phyloP scores from a whole-genome alignment of 1,284 basidiomycete genomes.

The Farysia itapuensis region DNA sequence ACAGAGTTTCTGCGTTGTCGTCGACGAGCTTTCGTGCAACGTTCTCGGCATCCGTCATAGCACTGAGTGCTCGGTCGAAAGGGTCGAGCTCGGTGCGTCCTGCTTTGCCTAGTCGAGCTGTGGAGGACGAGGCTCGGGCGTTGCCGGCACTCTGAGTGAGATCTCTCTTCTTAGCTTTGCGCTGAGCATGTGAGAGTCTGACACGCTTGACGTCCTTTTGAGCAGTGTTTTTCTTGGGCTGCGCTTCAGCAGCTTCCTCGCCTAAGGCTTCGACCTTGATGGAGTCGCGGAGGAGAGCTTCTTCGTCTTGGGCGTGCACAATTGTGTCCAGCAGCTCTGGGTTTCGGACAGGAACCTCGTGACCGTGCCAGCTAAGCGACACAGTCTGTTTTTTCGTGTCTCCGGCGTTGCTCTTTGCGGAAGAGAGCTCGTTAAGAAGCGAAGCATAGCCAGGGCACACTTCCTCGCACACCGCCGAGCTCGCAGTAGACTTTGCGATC shows the following conservation, averaged over 20 bases:
- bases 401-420: constrained; percentile 53
- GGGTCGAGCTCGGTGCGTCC: constrained; percentile 50
- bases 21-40: constrained; percentile 51
- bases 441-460: constrained; percentile 71
- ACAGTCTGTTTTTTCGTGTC: constrained; percentile 62
- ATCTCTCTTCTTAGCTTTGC: constrained; percentile 53
- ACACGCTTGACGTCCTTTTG: constrained; percentile 22
- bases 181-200: constrained; percentile 51
- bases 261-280: constrained; percentile 44
- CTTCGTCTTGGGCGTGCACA: constrained; percentile 77
- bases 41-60: constrained; percentile 54
- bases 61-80: constrained; percentile 54
- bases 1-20: constrained; percentile 54
- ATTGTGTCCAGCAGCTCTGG: constrained; percentile 88
- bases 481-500: constrained; percentile 70
- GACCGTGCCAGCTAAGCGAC: constrained; percentile 76
- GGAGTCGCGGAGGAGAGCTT: constrained; percentile 61
- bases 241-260: constrained; percentile 4
- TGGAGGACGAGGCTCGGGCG: constrained; percentile 10
- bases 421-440: constrained; percentile 65
- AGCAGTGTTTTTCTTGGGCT: background rate
- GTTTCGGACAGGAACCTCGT: constrained; percentile 80
- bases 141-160: background rate
- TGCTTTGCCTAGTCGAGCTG: constrained; percentile 15
- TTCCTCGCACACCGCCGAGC: constrained; percentile 65